Percentiles rank a stretch among this genome's conserved stretches.
Evolutionary conservation across 2,329 filamentous ascomycete species (phyloP).

Genomic region (Colletotrichum sp.): DNA sequence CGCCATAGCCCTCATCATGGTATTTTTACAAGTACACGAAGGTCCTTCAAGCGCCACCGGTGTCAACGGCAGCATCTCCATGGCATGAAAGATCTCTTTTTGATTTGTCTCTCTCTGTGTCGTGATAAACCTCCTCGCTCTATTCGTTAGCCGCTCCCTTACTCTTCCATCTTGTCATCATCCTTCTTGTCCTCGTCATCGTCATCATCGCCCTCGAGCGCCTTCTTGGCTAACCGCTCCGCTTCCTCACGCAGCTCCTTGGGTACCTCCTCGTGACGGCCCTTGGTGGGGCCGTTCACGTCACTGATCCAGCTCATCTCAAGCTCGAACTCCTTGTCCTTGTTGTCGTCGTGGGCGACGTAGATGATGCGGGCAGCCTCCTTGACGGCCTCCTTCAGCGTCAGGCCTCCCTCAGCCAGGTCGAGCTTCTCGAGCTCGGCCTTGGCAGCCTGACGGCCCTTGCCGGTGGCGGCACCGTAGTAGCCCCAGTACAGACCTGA

Average conservation of each 20-base stretch:
- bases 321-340: constrained; percentile 99
- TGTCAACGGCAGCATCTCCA: neutral
- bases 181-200: constrained; percentile 64
- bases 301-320: constrained; percentile 99
- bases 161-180: constrained; percentile 90
- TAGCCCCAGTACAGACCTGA: constrained; percentile 98
- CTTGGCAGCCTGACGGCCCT: constrained; percentile 95
- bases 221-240: constrained; percentile 89
- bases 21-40: constrained; percentile 23
- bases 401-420: constrained; percentile 76
- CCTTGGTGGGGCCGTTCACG: constrained; percentile 85
- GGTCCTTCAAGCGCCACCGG: neutral
- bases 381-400: constrained; percentile 87
- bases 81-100: constrained; percentile 11
- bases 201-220: constrained; percentile 85
- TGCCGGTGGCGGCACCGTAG: constrained; percentile 96
- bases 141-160: constrained; percentile 31
- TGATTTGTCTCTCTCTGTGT: neutral
- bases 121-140: constrained; percentile 4
- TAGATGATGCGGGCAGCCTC: constrained; percentile 98
- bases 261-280: constrained; percentile 90
- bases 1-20: constrained; percentile 21
- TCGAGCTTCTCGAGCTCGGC: constrained; percentile 98
- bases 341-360: constrained; percentile 97
- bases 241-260: constrained; percentile 91